phyloP scores from a whole-genome alignment of 2,329 filamentous ascomycete species.

The Blastomyces gilchristii region DNA sequence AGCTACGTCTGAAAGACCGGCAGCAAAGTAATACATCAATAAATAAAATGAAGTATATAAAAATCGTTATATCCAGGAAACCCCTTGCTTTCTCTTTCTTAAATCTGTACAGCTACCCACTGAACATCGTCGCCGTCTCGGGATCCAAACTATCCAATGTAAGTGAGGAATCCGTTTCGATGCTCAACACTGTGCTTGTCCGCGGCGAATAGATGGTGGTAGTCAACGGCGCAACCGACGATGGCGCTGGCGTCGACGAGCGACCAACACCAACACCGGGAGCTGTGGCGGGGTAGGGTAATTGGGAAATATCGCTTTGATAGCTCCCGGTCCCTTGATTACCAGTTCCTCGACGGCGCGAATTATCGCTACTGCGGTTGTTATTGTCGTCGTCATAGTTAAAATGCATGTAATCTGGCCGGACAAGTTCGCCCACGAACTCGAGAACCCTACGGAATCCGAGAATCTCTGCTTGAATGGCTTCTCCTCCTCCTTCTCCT shows the following conservation, averaged over 20 bases:
- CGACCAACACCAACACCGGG: not conserved
- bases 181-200: constrained; percentile 22
- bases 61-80: not conserved
- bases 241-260: constrained; percentile 13
- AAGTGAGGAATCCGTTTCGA: constrained; percentile 20
- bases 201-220: constrained; percentile 21
- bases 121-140: constrained; percentile 16
- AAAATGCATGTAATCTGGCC: constrained; percentile 25
- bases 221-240: constrained; percentile 19
- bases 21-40: not conserved
- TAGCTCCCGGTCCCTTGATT: not conserved
- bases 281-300: constrained; percentile 6
- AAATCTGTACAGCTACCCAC: constrained; percentile 6
- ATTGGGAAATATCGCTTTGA: constrained; percentile 14
- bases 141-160: constrained; percentile 23
- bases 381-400: not conserved
- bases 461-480: constrained; percentile 42
- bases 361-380: not conserved
- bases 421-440: constrained; percentile 42
- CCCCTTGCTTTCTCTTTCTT: not conserved
- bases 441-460: constrained; percentile 44
- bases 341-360: not conserved
- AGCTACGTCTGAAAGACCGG: not conserved
- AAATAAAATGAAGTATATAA: not conserved
- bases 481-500: constrained; percentile 21